These are phyloP conservation scores for Rhinocladiella mackenziei DNA, from an alignment of 2,329 filamentous ascomycete genomes.

Conservation along the genomic window DNA sequence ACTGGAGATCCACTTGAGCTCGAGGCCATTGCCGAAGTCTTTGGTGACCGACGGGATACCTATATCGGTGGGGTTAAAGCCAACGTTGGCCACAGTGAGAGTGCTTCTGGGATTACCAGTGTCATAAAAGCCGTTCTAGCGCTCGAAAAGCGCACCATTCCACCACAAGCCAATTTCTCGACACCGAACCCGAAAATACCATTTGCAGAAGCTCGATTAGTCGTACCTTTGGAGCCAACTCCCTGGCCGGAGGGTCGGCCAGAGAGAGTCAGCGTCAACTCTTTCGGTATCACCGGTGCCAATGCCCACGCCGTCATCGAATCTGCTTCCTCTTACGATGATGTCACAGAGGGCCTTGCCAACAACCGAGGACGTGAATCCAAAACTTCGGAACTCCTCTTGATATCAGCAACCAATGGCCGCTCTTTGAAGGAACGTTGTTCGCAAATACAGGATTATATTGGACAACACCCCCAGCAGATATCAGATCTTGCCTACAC, in stretches of 20 bases:
- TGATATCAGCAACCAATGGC: not conserved
- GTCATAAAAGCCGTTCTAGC: slow-evolving; percentile 17
- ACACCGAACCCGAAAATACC: slow-evolving; percentile 35
- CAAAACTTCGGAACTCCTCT: not conserved
- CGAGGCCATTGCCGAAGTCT: not conserved
- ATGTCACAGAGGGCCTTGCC: not conserved
- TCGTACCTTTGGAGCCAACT: slow-evolving; percentile 3
- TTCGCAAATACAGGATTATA: not conserved
- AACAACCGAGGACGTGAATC: not conserved
- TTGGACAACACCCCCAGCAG: not conserved
- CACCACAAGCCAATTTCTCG: slow-evolving; percentile 42
- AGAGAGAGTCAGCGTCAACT: slow-evolving; percentile 21
- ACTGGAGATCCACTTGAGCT: slow-evolving; percentile 31
- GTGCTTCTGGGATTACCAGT: slow-evolving; percentile 13
- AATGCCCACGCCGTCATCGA: slow-evolving; percentile 26
- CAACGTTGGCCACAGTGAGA: slow-evolving; percentile 18
- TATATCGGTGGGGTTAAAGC: slow-evolving; percentile 15
- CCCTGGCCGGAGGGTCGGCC: slow-evolving; percentile 13
- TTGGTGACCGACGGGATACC: not conserved
- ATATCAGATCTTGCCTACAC: slow-evolving; percentile 16
- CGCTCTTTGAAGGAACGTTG: not conserved
- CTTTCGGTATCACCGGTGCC: slow-evolving; percentile 25
- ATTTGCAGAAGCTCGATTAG: slow-evolving; percentile 10
- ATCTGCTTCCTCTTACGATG: slow-evolving; percentile 5
- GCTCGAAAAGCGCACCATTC: slow-evolving; percentile 14